These are phyloP conservation scores for Fonsecaea pedrosoi DNA, from an alignment of 2,329 filamentous ascomycete species.

Conservation along the genomic window DNA sequence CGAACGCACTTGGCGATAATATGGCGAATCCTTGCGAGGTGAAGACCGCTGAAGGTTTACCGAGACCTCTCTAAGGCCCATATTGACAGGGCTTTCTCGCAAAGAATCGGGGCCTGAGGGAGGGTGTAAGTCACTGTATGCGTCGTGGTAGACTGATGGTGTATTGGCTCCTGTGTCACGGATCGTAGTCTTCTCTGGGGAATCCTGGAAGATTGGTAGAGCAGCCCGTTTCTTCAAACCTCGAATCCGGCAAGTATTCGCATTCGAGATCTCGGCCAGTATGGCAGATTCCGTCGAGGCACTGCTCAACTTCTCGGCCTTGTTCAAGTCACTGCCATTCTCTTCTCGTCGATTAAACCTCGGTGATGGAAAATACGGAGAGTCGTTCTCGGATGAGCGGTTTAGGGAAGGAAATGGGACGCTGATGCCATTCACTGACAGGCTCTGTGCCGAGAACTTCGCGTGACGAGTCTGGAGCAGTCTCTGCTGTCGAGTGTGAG, in stretches of 20 bases:
- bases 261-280: slow-evolving; percentile 38
- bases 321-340: slow-evolving; percentile 18
- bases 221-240: slow-evolving; percentile 26
- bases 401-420: slow-evolving; percentile 32
- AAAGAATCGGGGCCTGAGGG: slow-evolving; percentile 29
- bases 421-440: slow-evolving; percentile 37
- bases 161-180: slow-evolving; percentile 12
- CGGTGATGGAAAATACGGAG: slow-evolving; percentile 17
- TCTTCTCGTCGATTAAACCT: slow-evolving; percentile 31
- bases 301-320: slow-evolving; percentile 18
- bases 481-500: slow-evolving; percentile 36
- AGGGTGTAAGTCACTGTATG: slow-evolving; percentile 31
- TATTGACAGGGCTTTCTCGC: slow-evolving; percentile 28
- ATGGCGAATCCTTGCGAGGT: slow-evolving; percentile 38
- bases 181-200: slow-evolving; percentile 18
- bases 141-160: slow-evolving; percentile 34
- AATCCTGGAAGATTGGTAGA: slow-evolving; percentile 38
- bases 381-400: slow-evolving; percentile 30
- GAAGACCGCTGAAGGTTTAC: slow-evolving; percentile 38
- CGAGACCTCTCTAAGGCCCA: slow-evolving; percentile 42
- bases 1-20: slow-evolving; percentile 28
- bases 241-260: slow-evolving; percentile 22
- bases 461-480: slow-evolving; percentile 38
- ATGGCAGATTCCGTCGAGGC: slow-evolving; percentile 28
- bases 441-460: slow-evolving; percentile 36